Evolutionary conservation across 495 filamentous ascomycete species (phyloP).

Genomic region (Aspergillus steynii): DNA sequence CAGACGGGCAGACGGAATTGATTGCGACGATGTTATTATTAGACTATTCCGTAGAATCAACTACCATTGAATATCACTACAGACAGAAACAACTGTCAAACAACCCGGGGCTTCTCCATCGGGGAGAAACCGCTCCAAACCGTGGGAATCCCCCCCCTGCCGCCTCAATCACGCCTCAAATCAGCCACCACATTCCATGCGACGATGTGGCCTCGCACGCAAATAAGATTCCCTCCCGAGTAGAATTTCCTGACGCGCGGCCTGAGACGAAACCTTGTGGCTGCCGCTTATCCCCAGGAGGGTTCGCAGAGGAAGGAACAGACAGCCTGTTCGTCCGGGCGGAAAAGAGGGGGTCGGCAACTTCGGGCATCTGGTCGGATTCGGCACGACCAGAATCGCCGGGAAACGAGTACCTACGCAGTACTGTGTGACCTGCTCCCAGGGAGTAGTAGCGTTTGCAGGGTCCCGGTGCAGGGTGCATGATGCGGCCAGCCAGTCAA

Average conservation of each 20-base stretch:
- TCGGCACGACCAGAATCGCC: neutral
- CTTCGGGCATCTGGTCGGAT: neutral
- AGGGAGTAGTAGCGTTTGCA: too few relatives aligned
- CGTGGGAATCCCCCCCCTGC: neutral
- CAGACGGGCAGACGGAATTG: too few relatives aligned
- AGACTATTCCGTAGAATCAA: too few relatives aligned
- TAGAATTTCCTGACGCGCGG: neutral
- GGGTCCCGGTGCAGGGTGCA: too few relatives aligned
- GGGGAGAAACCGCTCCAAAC: neutral
- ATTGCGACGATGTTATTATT: too few relatives aligned
- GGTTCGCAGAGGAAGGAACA: neutral
- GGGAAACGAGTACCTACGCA: too few relatives aligned
- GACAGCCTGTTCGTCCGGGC: neutral
- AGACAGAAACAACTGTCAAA: neutral
- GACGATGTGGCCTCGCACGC: neutral
- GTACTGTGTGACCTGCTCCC: too few relatives aligned
- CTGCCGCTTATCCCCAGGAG: neutral
- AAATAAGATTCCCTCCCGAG: neutral
- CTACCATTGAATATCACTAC: too few relatives aligned
- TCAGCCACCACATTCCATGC: neutral
- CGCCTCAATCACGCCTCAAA: neutral
- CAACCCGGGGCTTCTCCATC: neutral
- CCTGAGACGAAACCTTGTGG: neutral
- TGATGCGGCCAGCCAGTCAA: too few relatives aligned
- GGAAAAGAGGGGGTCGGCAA: neutral